Conservation (phyloP, 2,329 filamentous ascomycete species). For the Alternaria dauci region DNA sequence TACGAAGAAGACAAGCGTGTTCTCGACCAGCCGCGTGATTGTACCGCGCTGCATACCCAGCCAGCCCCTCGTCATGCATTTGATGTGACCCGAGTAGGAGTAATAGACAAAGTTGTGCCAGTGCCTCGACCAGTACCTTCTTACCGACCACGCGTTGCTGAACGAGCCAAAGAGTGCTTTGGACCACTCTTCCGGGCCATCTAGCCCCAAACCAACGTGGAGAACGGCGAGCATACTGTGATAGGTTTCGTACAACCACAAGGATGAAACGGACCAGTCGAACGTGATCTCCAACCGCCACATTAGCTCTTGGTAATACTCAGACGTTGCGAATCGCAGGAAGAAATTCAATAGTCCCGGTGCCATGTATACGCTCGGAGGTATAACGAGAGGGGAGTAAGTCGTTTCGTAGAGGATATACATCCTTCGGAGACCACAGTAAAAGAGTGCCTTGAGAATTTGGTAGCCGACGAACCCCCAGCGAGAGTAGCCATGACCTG, state of each 20-base stretch:
- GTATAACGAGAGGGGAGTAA: background rate
- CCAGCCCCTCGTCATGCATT: conserved; percentile 23
- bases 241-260: conserved; percentile 21
- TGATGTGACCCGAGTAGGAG: conserved; percentile 24
- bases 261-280: conserved; percentile 22
- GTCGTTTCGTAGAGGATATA: background rate
- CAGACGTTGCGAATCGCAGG: conserved; percentile 11
- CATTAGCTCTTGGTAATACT: conserved; percentile 8
- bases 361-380: background rate
- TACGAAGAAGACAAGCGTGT: conserved; percentile 25
- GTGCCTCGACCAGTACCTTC: conserved; percentile 30
- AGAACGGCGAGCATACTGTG: conserved; percentile 25
- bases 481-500: conserved; percentile 10
- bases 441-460: background rate
- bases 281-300: conserved; percentile 10
- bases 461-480: conserved; percentile 11
- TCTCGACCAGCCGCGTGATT: conserved; percentile 25
- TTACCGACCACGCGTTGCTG: conserved; percentile 15
- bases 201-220: conserved; percentile 16
- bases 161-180: conserved; percentile 20
- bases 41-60: conserved; percentile 11
- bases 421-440: background rate
- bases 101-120: conserved; percentile 34
- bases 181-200: conserved; percentile 19
- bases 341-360: conserved; percentile 6